Evolutionary conservation across 768 basidiomycete genomes (phyloP).

Genomic region (Auricularia sp.): DNA sequence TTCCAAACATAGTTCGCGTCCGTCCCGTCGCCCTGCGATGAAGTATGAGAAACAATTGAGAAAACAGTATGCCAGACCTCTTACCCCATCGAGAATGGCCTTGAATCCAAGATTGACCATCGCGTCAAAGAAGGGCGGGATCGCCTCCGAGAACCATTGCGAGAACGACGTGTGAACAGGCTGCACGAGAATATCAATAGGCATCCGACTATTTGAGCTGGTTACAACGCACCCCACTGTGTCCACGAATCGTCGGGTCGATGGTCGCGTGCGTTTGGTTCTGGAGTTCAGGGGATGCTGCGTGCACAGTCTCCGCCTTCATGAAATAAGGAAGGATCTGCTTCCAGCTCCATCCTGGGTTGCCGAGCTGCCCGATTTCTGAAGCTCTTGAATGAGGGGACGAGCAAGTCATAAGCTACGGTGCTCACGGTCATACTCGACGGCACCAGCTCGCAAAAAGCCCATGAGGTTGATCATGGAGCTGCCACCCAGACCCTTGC

Average conservation of each 20-base stretch:
- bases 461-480: constrained; percentile 34
- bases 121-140: background rate
- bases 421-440: background rate
- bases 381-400: background rate
- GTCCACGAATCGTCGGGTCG: background rate
- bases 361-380: background rate
- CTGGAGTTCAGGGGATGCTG: background rate
- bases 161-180: background rate
- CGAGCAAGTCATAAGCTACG: background rate
- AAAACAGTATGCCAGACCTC: background rate
- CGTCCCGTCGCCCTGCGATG: background rate
- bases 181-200: background rate
- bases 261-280: background rate
- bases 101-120: background rate
- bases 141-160: background rate
- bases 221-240: background rate
- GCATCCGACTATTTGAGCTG: background rate
- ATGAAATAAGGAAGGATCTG: constrained; percentile 9
- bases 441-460: background rate
- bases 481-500: constrained; percentile 30
- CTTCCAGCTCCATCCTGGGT: background rate
- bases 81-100: background rate
- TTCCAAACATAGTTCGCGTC: background rate
- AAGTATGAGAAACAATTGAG: background rate
- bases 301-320: constrained; percentile 4